Conservation (phyloP, 2,329 filamentous ascomycete genomes). For the Rhinocladiella similis region DNA sequence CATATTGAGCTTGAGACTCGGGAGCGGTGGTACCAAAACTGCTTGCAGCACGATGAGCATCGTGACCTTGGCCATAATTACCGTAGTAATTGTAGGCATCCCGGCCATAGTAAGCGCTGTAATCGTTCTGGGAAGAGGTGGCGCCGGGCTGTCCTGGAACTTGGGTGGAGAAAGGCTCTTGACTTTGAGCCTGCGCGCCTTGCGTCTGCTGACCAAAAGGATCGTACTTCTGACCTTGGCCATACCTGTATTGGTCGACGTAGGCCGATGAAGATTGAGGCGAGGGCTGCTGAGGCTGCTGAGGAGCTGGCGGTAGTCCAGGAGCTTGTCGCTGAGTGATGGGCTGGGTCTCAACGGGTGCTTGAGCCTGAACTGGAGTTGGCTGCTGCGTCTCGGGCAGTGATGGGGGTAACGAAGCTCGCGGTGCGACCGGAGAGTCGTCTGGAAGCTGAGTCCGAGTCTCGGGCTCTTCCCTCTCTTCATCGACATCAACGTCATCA, state of each 20-base stretch:
- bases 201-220: conserved; percentile 76
- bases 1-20: conserved; percentile 59
- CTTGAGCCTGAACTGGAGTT: conserved; percentile 35
- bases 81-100: conserved; percentile 75
- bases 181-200: conserved; percentile 56
- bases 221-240: conserved; percentile 75
- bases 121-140: conserved; percentile 66
- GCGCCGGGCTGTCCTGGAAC: conserved; percentile 62
- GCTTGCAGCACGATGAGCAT: conserved; percentile 74
- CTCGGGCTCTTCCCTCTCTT: conserved; percentile 91
- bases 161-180: conserved; percentile 56
- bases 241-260: conserved; percentile 51
- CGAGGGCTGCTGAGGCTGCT: conserved; percentile 45
- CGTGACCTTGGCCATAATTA: conserved; percentile 68
- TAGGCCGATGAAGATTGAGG: conserved; percentile 46
- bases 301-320: conserved; percentile 61
- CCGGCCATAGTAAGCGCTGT: conserved; percentile 81
- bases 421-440: conserved; percentile 84
- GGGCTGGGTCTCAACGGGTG: conserved; percentile 40
- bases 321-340: conserved; percentile 61
- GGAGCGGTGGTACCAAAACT: conserved; percentile 64
- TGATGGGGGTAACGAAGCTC: conserved; percentile 80
- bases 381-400: conserved; percentile 45
- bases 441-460: conserved; percentile 90
- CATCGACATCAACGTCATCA: conserved; percentile 81